Evolutionary conservation across 768 basidiomycete genomes (phyloP), one percentile per base, ranked within the genome.

Genomic region (Leucocoprinus birnbaumii): DNA sequence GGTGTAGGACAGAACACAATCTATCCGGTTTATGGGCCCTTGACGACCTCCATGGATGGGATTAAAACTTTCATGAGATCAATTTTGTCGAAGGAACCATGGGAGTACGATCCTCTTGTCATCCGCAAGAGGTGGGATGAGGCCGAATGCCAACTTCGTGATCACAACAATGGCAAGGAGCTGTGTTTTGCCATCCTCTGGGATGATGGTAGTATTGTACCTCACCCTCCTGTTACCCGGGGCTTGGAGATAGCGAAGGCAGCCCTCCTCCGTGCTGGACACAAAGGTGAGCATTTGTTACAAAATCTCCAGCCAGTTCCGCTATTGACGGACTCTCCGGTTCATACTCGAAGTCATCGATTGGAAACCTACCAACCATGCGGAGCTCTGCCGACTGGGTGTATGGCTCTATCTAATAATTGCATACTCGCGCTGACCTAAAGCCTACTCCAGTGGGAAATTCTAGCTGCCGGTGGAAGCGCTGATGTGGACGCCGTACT

Each of bases 1-100:
- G 62, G 83, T 22, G 79, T 85, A 65, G 91, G 91, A 18, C 83
- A 87, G 64, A 89, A 91, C 57, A 82, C 85, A 13, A 62, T 89
- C 34, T 38, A 38, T 38, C 16, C 6, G 38, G 38, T 38, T 10
- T 16, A 10, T n/a, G 38, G 38, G 4, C 38, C 38, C 13, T 10
- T 38, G 38, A 14, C 38, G n/a, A 38, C 38, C 6, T 38, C 38
- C 6, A 38, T 38, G 38, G 38, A n/a, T 6, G 38, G 38, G 3
- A 16, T 38, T 7, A 38, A 38, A n/a, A n/a, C 38, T 5, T 92
- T 93, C 68, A 79, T 80, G 66, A 76, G 86, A 63, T 77, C 80
- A 1, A 77, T 94, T 18, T 61, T 86, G 14, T 78, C 74, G 58
- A 62, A 71, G 24, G 71, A 79, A 57, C 84, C 89, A 2, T 91